Evolutionary conservation across 1,284 basidiomycete genomes (phyloP).

Genomic region (Cutaneotrichosporon cutaneum): DNA sequence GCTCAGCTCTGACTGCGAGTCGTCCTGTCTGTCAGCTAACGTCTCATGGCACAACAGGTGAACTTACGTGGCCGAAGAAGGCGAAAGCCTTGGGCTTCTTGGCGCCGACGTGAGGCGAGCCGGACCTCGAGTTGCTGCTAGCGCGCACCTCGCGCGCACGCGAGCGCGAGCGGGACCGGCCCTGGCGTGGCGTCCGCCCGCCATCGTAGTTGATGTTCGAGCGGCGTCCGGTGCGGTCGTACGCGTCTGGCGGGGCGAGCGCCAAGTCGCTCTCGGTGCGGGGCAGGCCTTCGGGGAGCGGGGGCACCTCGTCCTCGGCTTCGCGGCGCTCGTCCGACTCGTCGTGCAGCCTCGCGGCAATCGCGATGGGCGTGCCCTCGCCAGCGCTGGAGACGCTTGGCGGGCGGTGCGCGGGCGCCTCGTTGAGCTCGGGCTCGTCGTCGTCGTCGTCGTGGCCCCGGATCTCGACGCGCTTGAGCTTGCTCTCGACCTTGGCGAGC

Average conservation of each 20-base stretch:
- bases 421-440: background rate
- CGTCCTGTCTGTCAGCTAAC: conserved; percentile 12
- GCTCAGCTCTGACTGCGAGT: conserved; percentile 15
- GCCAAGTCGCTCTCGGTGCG: conserved; percentile 20
- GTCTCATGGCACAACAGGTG: background rate
- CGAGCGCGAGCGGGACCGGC: conserved; percentile 13
- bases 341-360: background rate
- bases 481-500: conserved; percentile 25
- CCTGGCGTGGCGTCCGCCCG: conserved; percentile 20
- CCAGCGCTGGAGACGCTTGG: background rate
- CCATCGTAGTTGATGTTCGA: background rate
- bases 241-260: conserved; percentile 8
- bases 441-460: background rate
- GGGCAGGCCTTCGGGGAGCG: conserved; percentile 5
- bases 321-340: conserved; percentile 7
- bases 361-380: background rate
- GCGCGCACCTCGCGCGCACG: conserved; percentile 5
- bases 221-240: conserved; percentile 6
- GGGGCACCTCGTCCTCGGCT: conserved; percentile 1
- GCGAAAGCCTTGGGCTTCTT: conserved; percentile 47
- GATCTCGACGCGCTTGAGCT: conserved; percentile 11
- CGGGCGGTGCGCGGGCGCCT: background rate
- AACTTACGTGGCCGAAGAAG: conserved; percentile 44
- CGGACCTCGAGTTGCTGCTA: conserved; percentile 8
- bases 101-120: conserved; percentile 6